A percentile compares a stretch with the other conserved stretches of the same genome.
These are phyloP conservation scores for Naegleria lovaniensis DNA, from an alignment of 208 protist species.

Conservation along the genomic window DNA sequence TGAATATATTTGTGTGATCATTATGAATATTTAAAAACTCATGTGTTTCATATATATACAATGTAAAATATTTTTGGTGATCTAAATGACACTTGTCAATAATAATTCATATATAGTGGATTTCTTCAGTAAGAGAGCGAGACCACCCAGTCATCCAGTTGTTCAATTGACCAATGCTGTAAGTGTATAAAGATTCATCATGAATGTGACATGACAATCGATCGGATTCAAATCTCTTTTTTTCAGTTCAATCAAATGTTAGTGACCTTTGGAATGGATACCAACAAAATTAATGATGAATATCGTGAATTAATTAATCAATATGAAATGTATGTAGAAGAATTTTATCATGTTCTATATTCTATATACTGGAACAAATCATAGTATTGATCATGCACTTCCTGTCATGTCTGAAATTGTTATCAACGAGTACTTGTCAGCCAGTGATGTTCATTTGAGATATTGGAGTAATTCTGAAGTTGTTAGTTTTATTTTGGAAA, in stretches of 20 bases:
- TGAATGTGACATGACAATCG: too few relatives aligned
- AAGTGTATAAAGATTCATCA: too few relatives aligned
- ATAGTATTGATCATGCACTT: background rate
- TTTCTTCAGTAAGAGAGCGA: background rate
- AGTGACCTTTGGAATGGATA: background rate
- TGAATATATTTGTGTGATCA: too few relatives aligned
- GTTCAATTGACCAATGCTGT: background rate
- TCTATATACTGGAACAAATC: too few relatives aligned
- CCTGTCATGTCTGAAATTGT: background rate
- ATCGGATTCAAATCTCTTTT: too few relatives aligned
- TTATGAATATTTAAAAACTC: too few relatives aligned
- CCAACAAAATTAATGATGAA: background rate
- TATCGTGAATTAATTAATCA: background rate
- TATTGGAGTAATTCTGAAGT: background rate
- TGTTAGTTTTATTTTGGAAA: background rate
- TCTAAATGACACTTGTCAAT: too few relatives aligned
- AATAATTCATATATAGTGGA: background rate
- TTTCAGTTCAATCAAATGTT: background rate
- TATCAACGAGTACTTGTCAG: background rate
- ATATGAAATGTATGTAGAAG: background rate
- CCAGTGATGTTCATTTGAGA: slow-evolving; percentile 15
- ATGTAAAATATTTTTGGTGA: too few relatives aligned
- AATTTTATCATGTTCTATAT: too few relatives aligned
- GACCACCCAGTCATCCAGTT: background rate
- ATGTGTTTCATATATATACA: too few relatives aligned